Percentiles rank a stretch among this genome's conserved stretches.
Conservation (phyloP, 2,329 filamentous ascomycete genomes). For the Leptographium radiaticola region DNA sequence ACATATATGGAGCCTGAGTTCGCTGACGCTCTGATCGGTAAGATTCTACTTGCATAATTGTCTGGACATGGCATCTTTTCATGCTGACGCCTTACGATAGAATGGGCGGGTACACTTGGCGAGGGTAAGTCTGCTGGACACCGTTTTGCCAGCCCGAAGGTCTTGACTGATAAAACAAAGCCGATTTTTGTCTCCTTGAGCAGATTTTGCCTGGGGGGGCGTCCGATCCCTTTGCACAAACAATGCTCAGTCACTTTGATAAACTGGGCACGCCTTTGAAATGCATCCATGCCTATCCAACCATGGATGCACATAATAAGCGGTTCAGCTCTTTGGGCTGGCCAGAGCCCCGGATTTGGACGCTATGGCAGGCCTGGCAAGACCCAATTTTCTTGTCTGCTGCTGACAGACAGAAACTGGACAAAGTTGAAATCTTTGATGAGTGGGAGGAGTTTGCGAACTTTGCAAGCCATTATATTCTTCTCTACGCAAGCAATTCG, state of each 20-base stretch:
- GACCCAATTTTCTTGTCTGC: conserved; percentile 50
- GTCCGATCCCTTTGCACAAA: conserved; percentile 70
- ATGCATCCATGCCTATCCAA: conserved; percentile 58
- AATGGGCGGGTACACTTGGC: conserved; percentile 61
- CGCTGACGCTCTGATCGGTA: conserved; percentile 55
- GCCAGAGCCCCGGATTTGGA: conserved; percentile 46
- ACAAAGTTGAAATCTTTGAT: conserved; percentile 72
- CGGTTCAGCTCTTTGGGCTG: conserved; percentile 63
- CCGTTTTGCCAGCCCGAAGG: neutral
- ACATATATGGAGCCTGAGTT: conserved; percentile 73
- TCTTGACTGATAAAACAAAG: neutral
- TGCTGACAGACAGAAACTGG: conserved; percentile 46
- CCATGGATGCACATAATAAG: conserved; percentile 46
- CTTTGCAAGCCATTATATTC: conserved; percentile 73
- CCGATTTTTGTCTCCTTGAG: conserved; percentile 69
- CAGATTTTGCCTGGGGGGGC: conserved; percentile 70
- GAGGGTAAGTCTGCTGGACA: conserved; percentile 40
- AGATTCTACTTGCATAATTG: neutral
- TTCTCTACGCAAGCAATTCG: conserved; percentile 49
- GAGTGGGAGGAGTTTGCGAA: conserved; percentile 92
- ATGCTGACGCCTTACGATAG: neutral
- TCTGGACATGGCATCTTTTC: neutral
- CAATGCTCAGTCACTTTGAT: conserved; percentile 73
- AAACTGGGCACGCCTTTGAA: conserved; percentile 70
- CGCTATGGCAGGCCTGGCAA: conserved; percentile 75